Evolutionary conservation across 2,329 filamentous ascomycete species (phyloP).

Genomic region (Cercospora beticola): DNA sequence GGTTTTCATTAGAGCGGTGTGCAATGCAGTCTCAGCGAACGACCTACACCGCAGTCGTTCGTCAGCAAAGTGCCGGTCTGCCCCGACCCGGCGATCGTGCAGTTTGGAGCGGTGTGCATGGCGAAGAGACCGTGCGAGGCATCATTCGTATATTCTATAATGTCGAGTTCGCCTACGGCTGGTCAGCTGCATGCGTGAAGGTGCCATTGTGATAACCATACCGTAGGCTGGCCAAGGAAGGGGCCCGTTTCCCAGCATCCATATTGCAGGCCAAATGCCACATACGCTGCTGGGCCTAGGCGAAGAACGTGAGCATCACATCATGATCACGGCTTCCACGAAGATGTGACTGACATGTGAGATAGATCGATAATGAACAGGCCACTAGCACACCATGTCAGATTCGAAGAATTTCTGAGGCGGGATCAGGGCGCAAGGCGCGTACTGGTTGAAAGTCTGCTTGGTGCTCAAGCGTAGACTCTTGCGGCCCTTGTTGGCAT

Average conservation of each 20-base stretch:
- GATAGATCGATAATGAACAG: conserved; percentile 70
- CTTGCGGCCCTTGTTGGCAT: conserved; percentile 55
- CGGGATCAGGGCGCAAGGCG: no score
- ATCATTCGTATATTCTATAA: conserved; percentile 41
- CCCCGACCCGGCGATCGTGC: conserved; percentile 36
- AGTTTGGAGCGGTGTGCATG: conserved; percentile 38
- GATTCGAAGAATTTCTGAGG: background rate
- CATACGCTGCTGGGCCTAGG: conserved; percentile 44
- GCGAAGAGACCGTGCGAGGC: conserved; percentile 38
- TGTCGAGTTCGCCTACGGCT: conserved; percentile 39
- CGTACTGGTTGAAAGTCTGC: conserved; percentile 45
- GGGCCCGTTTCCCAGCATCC: conserved; percentile 55
- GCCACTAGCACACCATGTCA: conserved; percentile 51
- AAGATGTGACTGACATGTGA: conserved; percentile 56
- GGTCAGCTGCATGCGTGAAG: conserved; percentile 22
- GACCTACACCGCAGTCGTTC: conserved; percentile 62
- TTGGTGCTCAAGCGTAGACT: conserved; percentile 71
- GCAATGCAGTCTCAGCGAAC: background rate
- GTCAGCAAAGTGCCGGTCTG: conserved; percentile 48
- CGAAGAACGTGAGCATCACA: background rate
- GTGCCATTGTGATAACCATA: conserved; percentile 23
- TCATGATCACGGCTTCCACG: background rate
- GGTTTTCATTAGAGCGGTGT: background rate
- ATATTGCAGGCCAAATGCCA: conserved; percentile 68
- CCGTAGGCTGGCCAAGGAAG: conserved; percentile 40